A percentile compares a stretch with the other conserved stretches of the same genome.
Conservation (phyloP, 495 filamentous ascomycete genomes). For the Talaromyces ruber region DNA sequence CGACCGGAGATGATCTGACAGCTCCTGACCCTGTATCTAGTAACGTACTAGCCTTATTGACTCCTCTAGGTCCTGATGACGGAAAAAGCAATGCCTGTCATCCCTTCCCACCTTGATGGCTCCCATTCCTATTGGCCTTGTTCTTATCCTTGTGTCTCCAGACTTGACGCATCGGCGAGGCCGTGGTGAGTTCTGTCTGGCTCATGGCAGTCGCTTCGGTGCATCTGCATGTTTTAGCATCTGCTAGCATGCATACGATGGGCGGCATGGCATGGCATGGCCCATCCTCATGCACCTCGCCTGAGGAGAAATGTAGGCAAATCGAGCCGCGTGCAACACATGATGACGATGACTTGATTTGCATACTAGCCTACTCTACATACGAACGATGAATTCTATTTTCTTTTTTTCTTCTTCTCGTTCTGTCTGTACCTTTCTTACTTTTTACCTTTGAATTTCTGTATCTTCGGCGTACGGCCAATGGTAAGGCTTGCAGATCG, state of each 20-base stretch:
- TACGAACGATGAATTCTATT: not conserved
- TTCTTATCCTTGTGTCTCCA: not conserved
- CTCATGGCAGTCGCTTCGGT: not conserved
- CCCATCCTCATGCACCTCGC: not conserved
- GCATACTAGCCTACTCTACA: not conserved
- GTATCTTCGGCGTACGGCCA: not conserved
- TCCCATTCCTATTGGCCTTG: not conserved
- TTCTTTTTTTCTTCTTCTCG: not conserved
- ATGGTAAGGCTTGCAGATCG: not conserved
- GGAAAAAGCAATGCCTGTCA: not conserved
- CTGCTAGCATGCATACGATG: not conserved
- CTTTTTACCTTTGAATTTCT: not conserved
- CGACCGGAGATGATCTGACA: not conserved
- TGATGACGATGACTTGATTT: not conserved
- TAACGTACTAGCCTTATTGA: not conserved
- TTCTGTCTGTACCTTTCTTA: not conserved
- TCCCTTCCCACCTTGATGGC: not conserved
- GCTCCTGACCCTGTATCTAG: not conserved
- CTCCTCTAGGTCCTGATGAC: not conserved
- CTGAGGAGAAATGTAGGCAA: slow-evolving; percentile 1
- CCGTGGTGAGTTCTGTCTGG: not conserved
- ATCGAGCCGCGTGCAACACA: not conserved
- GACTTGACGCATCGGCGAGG: slow-evolving; percentile 1
- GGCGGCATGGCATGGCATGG: not conserved
- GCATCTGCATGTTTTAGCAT: not conserved